Conservation (phyloP, 495 filamentous ascomycete genomes). For the Durotheca rogersii region DNA sequence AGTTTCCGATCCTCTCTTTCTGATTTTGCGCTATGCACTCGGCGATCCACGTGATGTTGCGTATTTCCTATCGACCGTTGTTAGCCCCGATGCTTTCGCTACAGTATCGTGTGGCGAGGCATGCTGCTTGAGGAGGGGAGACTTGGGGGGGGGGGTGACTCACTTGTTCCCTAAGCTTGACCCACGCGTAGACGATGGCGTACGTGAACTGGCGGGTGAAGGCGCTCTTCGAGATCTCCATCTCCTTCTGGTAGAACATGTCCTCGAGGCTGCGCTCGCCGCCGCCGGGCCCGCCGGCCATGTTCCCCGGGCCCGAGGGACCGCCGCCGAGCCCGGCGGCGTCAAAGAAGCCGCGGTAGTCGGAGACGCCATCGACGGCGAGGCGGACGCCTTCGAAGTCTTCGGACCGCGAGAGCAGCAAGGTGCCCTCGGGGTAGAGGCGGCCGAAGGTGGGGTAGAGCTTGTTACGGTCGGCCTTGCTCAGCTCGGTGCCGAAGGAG, state of each 20-base stretch:
- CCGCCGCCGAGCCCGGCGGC: slow-evolving; percentile 82
- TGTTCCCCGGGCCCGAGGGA: slow-evolving; percentile 71
- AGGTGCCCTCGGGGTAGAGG: slow-evolving; percentile 88
- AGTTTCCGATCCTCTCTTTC: slow-evolving; percentile 97
- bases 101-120: too few relatives aligned
- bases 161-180: slow-evolving; percentile 96
- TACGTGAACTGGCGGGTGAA: slow-evolving; percentile 97
- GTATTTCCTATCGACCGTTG: slow-evolving; percentile 99
- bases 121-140: too few relatives aligned
- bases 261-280: slow-evolving; percentile 93
- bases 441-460: slow-evolving; percentile 89
- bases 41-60: slow-evolving; percentile 98
- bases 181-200: slow-evolving; percentile 95
- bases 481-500: slow-evolving; percentile 96
- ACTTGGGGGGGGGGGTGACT: slow-evolving; percentile 30
- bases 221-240: slow-evolving; percentile 92
- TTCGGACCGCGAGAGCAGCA: slow-evolving; percentile 93
- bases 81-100: too few relatives aligned
- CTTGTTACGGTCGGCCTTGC: slow-evolving; percentile 91
- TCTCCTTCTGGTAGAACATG: slow-evolving; percentile 98
- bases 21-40: slow-evolving; percentile 99
- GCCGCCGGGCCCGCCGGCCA: slow-evolving; percentile 70
- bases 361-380: slow-evolving; percentile 84
- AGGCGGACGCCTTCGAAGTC: slow-evolving; percentile 91
- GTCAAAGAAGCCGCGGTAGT: slow-evolving; percentile 95